These are phyloP conservation scores for Mycena capillaripes DNA, from an alignment of 768 basidiomycete genomes.

Conservation along the genomic window DNA sequence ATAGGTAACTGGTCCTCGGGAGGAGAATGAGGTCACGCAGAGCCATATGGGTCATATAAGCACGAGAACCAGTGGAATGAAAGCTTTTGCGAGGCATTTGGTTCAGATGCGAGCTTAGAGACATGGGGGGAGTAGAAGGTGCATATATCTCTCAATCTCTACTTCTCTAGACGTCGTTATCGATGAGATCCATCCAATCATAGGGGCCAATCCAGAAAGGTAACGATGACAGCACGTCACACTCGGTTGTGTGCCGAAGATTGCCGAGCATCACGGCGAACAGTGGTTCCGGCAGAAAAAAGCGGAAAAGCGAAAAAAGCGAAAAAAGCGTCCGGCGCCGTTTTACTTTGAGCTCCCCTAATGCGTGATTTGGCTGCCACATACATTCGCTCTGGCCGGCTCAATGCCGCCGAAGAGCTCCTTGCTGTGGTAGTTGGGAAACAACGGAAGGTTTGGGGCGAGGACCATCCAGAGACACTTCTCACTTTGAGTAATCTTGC, in stretches of 20 bases:
- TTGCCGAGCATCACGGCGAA: background rate
- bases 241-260: background rate
- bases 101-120: background rate
- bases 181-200: background rate
- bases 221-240: background rate
- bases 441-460: too few relatives aligned
- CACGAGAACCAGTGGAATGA: background rate
- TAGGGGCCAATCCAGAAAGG: background rate
- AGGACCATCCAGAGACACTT: too few relatives aligned
- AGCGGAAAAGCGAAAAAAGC: background rate
- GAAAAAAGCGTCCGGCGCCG: background rate
- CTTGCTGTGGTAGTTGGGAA: too few relatives aligned
- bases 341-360: background rate
- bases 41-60: constrained; percentile 1
- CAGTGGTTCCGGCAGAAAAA: background rate
- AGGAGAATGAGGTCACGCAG: background rate
- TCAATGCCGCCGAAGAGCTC: too few relatives aligned
- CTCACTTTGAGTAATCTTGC: too few relatives aligned
- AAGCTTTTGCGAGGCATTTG: background rate
- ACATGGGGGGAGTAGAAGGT: too few relatives aligned
- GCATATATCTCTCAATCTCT: too few relatives aligned
- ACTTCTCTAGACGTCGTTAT: too few relatives aligned
- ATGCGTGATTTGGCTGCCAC: too few relatives aligned
- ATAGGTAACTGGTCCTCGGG: constrained; percentile 14
- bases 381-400: too few relatives aligned